A percentile compares a stretch with the other conserved stretches of the same genome.
phyloP scores from a whole-genome alignment of 441 rosid species.

The Omphalea diandra region DNA sequence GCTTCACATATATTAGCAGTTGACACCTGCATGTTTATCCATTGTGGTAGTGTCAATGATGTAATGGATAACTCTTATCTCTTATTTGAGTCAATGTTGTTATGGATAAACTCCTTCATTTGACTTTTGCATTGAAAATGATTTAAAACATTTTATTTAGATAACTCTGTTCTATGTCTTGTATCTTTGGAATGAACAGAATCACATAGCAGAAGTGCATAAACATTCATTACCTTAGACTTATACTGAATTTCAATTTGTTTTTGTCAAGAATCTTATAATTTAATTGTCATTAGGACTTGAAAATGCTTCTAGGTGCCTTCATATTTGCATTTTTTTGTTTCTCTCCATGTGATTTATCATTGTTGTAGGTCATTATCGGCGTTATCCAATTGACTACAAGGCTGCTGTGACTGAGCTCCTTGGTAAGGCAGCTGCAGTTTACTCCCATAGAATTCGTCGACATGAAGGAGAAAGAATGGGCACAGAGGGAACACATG shows the following conservation, averaged over 20 bases:
- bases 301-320: neutral
- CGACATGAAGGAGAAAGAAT: constrained; percentile 43
- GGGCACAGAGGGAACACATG: constrained; percentile 40
- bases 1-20: no score
- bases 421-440: constrained; percentile 59
- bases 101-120: neutral
- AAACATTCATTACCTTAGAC: neutral
- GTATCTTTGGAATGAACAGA: neutral
- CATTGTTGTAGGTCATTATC: constrained; percentile 62
- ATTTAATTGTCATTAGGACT: neutral
- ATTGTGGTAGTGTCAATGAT: no score
- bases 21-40: neutral
- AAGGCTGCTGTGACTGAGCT: constrained; percentile 77
- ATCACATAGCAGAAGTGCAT: neutral
- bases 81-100: neutral
- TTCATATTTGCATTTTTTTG: constrained; percentile 3
- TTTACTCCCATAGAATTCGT: constrained; percentile 55
- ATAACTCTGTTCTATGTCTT: neutral
- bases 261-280: neutral
- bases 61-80: no score
- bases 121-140: neutral
- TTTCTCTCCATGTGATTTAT: constrained; percentile 11
- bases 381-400: constrained; percentile 70
- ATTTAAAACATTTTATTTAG: neutral
- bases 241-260: neutral